Percentiles rank a stretch among this genome's conserved stretches.
Evolutionary conservation across 1,284 basidiomycete species (phyloP).

Genomic region (Cutaneotrichosporon sp.): DNA sequence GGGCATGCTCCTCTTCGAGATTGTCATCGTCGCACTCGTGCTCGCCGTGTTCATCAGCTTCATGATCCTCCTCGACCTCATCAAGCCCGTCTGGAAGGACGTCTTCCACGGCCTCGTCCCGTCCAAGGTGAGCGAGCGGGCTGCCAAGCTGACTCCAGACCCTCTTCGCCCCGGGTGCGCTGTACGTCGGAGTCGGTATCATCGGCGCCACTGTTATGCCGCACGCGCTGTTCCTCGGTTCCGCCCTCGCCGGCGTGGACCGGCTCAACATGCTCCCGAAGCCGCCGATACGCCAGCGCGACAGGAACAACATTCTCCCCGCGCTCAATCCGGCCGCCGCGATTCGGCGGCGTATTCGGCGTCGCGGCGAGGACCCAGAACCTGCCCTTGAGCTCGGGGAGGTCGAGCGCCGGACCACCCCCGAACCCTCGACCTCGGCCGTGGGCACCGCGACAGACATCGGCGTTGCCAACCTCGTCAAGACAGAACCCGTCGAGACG

Average conservation of each 20-base stretch:
- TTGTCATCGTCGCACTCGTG: slow-evolving; percentile 62
- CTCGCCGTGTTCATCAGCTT: slow-evolving; percentile 76
- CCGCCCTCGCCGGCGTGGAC: slow-evolving; percentile 75
- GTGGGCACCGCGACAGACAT: not conserved
- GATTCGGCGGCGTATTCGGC: not conserved
- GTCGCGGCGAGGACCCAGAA: not conserved
- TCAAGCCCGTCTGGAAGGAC: slow-evolving; percentile 67
- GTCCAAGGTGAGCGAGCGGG: slow-evolving; percentile 49
- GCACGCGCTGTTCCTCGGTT: slow-evolving; percentile 84
- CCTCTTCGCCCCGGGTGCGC: slow-evolving; percentile 49
- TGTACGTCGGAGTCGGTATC: slow-evolving; percentile 69
- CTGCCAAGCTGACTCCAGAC: slow-evolving; percentile 23
- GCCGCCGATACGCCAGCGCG: slow-evolving; percentile 16
- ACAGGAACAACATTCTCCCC: slow-evolving; percentile 17
- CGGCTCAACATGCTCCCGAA: slow-evolving; percentile 51
- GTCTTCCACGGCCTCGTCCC: slow-evolving; percentile 86
- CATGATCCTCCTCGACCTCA: slow-evolving; percentile 68
- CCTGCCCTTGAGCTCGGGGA: not conserved
- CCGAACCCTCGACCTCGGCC: not conserved
- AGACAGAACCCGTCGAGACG: too few species aligned
- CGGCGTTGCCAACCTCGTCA: slow-evolving; percentile 11
- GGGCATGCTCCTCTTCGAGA: slow-evolving; percentile 63
- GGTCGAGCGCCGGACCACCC: not conserved
- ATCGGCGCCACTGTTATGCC: slow-evolving; percentile 74
- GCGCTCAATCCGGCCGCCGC: slow-evolving; percentile 17